Conservation (phyloP, 345 rosid species). For the Melaleuca alternifolia region DNA sequence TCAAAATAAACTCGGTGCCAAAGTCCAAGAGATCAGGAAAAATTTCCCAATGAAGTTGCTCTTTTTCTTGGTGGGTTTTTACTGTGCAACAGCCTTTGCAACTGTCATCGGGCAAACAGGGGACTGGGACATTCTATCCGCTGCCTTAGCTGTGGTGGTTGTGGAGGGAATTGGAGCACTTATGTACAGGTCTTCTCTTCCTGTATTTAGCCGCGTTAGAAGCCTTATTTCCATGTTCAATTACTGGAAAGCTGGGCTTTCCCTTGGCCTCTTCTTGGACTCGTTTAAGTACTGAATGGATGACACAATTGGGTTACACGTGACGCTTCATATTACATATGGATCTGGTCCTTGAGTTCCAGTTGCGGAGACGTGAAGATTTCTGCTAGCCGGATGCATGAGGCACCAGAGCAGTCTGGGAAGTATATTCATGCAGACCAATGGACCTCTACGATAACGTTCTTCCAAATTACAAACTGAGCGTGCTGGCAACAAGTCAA, state of each 20-base stretch:
- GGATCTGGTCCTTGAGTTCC: background rate
- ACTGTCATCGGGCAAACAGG: slow-evolving; percentile 96
- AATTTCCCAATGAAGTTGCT: slow-evolving; percentile 61
- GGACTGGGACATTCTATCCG: slow-evolving; percentile 96
- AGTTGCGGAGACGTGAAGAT: background rate
- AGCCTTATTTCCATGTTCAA: slow-evolving; percentile 60
- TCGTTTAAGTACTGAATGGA: slow-evolving; percentile 69
- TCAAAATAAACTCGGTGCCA: slow-evolving; percentile 38
- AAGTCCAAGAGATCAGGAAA: slow-evolving; percentile 48
- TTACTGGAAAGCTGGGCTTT: slow-evolving; percentile 87
- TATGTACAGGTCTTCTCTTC: slow-evolving; percentile 61
- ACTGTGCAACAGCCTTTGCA: slow-evolving; percentile 77
- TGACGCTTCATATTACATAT: background rate
- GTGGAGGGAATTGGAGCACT: slow-evolving; percentile 94
- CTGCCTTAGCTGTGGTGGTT: slow-evolving; percentile 62
- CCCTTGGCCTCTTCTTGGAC: slow-evolving; percentile 89
- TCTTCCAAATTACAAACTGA: background rate
- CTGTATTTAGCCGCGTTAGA: slow-evolving; percentile 32
- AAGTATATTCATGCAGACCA: background rate
- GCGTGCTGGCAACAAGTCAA: rapidly evolving
- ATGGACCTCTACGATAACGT: background rate
- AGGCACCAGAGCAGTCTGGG: background rate
- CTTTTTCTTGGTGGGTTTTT: slow-evolving; percentile 83
- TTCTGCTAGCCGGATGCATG: background rate
- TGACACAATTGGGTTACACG: rapidly evolving